These are phyloP conservation scores for Albugo candida DNA, from an alignment of 352 stramenopile genomes.

Conservation along the genomic window DNA sequence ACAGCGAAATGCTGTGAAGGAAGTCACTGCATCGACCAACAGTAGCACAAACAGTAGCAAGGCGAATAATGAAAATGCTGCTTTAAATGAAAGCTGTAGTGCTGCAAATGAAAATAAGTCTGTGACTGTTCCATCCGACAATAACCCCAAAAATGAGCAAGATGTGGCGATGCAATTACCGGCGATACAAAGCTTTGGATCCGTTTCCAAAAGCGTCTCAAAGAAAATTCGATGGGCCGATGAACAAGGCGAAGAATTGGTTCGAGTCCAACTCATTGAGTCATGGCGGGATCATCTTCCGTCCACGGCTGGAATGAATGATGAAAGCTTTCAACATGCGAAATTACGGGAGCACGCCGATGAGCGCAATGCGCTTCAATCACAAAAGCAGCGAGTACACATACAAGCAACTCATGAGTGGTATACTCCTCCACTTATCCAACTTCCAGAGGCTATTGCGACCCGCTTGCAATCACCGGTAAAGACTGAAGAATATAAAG, in stretches of 20 bases:
- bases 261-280: constrained; percentile 71
- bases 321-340: constrained; percentile 60
- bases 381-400: constrained; percentile 39
- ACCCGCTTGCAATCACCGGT: constrained; percentile 12
- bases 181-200: constrained; percentile 71
- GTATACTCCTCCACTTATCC: constrained; percentile 34
- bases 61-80: constrained; percentile 19
- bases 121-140: not conserved
- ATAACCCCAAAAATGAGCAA: constrained; percentile 14
- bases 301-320: constrained; percentile 27
- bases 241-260: constrained; percentile 47
- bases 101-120: constrained; percentile 4
- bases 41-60: constrained; percentile 6
- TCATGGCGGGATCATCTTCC: constrained; percentile 67
- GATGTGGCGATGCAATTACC: constrained; percentile 30
- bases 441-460: constrained; percentile 34
- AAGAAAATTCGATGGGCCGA: constrained; percentile 72
- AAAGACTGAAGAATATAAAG: constrained; percentile 37
- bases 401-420: constrained; percentile 37
- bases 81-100: constrained; percentile 7
- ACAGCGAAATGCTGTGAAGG: constrained; percentile 63
- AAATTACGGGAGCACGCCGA: constrained; percentile 72
- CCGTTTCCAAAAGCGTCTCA: constrained; percentile 10
- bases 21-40: constrained; percentile 16
- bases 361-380: constrained; percentile 38